Evolutionary conservation across 768 basidiomycete genomes (phyloP), one percentile per base, ranked within the genome.

Genomic region (Auricularia auricula-judae): DNA sequence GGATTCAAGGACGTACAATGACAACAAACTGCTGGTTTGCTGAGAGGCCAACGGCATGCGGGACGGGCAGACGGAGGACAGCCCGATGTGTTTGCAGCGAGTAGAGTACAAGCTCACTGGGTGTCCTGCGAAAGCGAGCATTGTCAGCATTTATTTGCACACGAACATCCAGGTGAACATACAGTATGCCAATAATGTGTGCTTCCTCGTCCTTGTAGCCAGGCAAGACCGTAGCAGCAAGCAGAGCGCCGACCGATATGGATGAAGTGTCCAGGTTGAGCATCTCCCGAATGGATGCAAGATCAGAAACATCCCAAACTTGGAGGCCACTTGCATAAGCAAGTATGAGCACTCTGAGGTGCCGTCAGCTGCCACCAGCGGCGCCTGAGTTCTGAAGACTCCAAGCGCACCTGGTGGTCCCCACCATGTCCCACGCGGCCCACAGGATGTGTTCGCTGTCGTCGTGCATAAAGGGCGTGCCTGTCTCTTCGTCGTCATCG

Each of bases 231-330:
- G 72, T 76, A 43, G 80, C 82, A 65, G 76, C 76, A 47, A 72
- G 69, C 62, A 75, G 66, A 44, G 66, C 7, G 75, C 75, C 78
- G 74, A 79, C 11, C 71, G 43, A 29, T 36, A 58, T 29, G 59
- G 39, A 54, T 69, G 35, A 72, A 47, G 63, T 70, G 75, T 8
- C 75, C 68, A 88, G 65, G 65, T 86, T 83, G 65, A 88, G 71
- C 3, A 86, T 66, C 68, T 88, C 86, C 1, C 73, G 71, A 4
- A 84, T 77, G 1, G 79, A 68, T 63, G 74, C 81, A 8, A 87
- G 71, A 65, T 81, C 77, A 12, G 81, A 77, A 68, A 82, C 83
- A 67, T 87, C 85, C 85, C 86, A 88, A 21, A 86, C 76, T 69
- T 86, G 82, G 47, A 88, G 68, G 4, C 82, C 81, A 14, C 75